Conservation (phyloP, 805 yeast genomes). For the Crinitomyces ghanaensis region DNA sequence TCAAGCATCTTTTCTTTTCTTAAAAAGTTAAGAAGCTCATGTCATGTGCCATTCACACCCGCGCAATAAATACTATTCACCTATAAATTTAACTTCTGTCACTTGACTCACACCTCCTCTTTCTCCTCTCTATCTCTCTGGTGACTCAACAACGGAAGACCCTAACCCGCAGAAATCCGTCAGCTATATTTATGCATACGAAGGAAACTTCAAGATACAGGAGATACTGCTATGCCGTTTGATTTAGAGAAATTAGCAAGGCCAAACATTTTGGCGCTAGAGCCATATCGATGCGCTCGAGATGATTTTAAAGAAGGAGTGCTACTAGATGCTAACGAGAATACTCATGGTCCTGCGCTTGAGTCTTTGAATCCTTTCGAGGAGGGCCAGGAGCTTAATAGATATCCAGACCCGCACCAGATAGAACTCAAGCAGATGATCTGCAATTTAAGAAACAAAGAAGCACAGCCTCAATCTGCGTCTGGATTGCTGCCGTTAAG, state of each 20-base stretch:
- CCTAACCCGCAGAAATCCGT: no score
- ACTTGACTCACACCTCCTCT: no score
- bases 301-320: conserved; percentile 88
- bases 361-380: conserved; percentile 35
- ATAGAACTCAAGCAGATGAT: conserved; percentile 58
- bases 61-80: no score
- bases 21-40: no score
- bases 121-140: background rate
- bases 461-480: conserved; percentile 8
- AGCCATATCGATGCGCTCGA: conserved; percentile 94
- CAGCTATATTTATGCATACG: background rate
- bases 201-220: conserved; percentile 1
- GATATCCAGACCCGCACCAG: conserved; percentile 98
- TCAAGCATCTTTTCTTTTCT: no score
- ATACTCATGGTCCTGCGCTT: conserved; percentile 82
- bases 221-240: conserved; percentile 37
- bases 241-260: conserved; percentile 53
- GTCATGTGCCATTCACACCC: no score
- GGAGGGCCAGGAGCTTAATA: conserved; percentile 47
- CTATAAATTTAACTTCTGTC: no score
- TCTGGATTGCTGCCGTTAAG: conserved; percentile 26
- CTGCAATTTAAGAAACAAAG: conserved; percentile 54
- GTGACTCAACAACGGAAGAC: background rate
- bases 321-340: conserved; percentile 90
- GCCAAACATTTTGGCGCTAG: conserved; percentile 71